phyloP scores from a whole-genome alignment of 306 rosid genomes.

The Fagus crenata region DNA sequence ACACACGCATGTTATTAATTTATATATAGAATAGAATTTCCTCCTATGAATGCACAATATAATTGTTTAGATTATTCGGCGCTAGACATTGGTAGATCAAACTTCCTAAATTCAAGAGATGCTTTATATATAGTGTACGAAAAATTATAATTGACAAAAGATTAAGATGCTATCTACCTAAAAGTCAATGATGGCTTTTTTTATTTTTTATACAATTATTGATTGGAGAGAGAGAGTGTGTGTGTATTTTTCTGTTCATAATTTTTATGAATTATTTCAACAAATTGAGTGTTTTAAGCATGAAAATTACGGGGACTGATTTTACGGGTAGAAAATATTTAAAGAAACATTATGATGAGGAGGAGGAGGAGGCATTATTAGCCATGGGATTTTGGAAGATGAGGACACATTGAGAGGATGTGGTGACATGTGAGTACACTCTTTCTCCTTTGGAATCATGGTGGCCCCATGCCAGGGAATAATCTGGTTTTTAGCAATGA shows the following conservation, averaged over 20 bases:
- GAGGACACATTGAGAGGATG: conserved; percentile 50
- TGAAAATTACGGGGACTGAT: conserved; percentile 11
- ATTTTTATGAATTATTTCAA: not conserved
- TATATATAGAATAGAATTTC: not conserved
- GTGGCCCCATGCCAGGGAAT: conserved; percentile 73
- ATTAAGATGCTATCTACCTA: not conserved
- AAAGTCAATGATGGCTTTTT: conserved; percentile 24
- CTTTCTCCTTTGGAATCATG: conserved; percentile 44
- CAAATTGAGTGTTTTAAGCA: conserved; percentile 5
- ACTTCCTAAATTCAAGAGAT: not conserved
- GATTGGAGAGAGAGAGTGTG: not conserved
- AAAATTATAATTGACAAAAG: not conserved
- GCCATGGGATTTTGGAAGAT: conserved; percentile 38
- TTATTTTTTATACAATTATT: not conserved
- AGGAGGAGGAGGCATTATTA: conserved; percentile 22
- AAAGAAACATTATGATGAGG: conserved; percentile 19
- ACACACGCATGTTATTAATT: conserved; percentile 16
- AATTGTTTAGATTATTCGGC: not conserved
- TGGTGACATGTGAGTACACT: conserved; percentile 58
- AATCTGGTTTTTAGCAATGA: conserved; percentile 60
- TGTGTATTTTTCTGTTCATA: not conserved
- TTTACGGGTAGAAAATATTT: not conserved
- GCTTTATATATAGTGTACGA: not conserved
- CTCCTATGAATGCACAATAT: not conserved
- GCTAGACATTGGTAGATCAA: conserved; percentile 1